These are phyloP conservation scores for Drosera spatulata DNA, from an alignment of 179 eudicot species.

Conservation along the genomic window DNA sequence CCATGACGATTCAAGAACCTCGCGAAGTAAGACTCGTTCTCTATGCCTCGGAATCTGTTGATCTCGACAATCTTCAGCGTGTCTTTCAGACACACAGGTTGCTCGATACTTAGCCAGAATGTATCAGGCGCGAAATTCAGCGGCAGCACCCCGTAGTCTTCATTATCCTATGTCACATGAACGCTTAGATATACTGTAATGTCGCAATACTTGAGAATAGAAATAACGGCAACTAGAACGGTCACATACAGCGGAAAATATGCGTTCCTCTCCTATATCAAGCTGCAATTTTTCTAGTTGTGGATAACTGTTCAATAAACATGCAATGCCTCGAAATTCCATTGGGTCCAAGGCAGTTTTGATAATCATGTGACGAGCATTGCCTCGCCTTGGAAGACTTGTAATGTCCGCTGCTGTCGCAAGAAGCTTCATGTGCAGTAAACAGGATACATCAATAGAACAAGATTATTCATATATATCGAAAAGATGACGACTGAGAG, in stretches of 20 bases:
- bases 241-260: slow-evolving; percentile 3
- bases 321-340: slow-evolving; percentile 21
- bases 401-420: slow-evolving; percentile 3
- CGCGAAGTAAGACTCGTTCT: slow-evolving; percentile 6
- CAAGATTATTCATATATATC: too few relatives aligned
- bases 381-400: neutral
- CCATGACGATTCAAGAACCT: slow-evolving; percentile 7
- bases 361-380: slow-evolving; percentile 7
- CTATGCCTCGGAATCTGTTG: slow-evolving; percentile 12
- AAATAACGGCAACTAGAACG: slow-evolving; percentile 4
- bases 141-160: slow-evolving; percentile 3
- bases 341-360: slow-evolving; percentile 10
- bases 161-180: neutral
- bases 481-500: neutral
- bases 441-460: neutral
- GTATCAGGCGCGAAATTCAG: neutral
- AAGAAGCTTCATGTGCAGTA: slow-evolving; percentile 10
- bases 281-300: slow-evolving; percentile 9
- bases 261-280: slow-evolving; percentile 1
- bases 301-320: slow-evolving; percentile 16
- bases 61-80: slow-evolving; percentile 12
- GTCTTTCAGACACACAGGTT: neutral
- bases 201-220: neutral
- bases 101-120: neutral
- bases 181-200: neutral